Base-by-base conservation (phyloP, 305 asterid species). In the Coffea humblotiana region DNA sequence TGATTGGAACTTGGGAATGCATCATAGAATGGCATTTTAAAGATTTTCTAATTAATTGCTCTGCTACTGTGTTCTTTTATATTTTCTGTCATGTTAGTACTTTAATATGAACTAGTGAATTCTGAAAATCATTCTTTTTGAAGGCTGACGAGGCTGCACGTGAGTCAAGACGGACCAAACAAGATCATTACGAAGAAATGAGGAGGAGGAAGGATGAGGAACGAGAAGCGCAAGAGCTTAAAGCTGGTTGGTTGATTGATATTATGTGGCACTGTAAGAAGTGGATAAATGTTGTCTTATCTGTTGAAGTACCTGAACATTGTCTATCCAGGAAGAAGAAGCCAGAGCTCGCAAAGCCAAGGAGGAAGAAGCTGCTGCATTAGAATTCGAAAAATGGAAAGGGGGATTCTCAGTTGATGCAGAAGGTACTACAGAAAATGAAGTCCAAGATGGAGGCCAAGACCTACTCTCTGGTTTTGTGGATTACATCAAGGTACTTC, bases 121-220 rank as follows among this genome's bases (percentile, higher is more conserved):
- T 75, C 43, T 75, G 66, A 71, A 9, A 40, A 70, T 80, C 37
- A 72, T 81, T 81, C 74, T 65, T 89, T 81, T 67, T 86, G 73
- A 77, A 96, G 99, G 97, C 97, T 82, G 95, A 93, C 45, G 97
- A 94, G 65, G 90, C 88, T 82, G 56, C 94, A 54, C 92, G 91
- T 67, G 97, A 91, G 19, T 89, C 98, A 51, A 91, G 96, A 88
- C 86, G 83, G 72, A 89, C 92, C 79, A 96, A 96, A 84, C 97
- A 91, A 89, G 98, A 93, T 77, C 93, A 73, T 32, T 96, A 96
- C 82, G 99, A 92, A 15, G 98, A 94, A 85, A 90, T 85, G 91
- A 94, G 99, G 85, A 96, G 97, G 90, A 92, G 86, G 85, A 94
- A 92, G 88, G 99, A 96, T 75, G 97, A 96, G 87, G 98, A 96